These are phyloP conservation scores for Aureobasidium sp. DNA, from an alignment of 2,329 filamentous ascomycete species.

Conservation along the genomic window DNA sequence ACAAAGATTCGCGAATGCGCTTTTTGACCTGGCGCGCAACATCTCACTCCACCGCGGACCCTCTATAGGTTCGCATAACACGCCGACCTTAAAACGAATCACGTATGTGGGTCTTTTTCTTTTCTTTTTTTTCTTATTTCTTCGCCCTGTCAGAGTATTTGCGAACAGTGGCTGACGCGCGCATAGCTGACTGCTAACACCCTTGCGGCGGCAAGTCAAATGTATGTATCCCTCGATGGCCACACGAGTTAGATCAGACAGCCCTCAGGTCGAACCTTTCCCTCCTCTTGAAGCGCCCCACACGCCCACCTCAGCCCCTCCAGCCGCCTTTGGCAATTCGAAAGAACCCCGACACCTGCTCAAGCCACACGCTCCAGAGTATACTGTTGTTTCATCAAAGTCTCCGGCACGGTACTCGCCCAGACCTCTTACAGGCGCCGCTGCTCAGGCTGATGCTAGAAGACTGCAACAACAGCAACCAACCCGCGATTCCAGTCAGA, in stretches of 20 bases:
- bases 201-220: conserved; percentile 15
- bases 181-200: conserved; percentile 13
- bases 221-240: conserved; percentile 30
- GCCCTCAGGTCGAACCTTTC: conserved; percentile 35
- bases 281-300: conserved; percentile 30
- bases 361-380: conserved; percentile 20
- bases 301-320: conserved; percentile 29
- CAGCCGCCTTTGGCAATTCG: conserved; percentile 19
- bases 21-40: neutral
- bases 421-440: conserved; percentile 39
- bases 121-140: neutral
- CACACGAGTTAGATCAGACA: conserved; percentile 35
- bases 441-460: conserved; percentile 41
- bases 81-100: neutral
- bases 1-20: neutral
- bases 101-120: conserved; percentile 1
- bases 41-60: neutral
- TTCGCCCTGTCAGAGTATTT: neutral
- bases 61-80: conserved; percentile 1
- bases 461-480: conserved; percentile 32
- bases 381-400: conserved; percentile 17
- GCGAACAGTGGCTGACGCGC: neutral
- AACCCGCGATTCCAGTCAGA: conserved; percentile 29
- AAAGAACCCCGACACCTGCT: conserved; percentile 21
- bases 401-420: conserved; percentile 34